Base-by-base conservation (phyloP, 768 basidiomycete genomes). In the Hygrocybe coccinea region DNA sequence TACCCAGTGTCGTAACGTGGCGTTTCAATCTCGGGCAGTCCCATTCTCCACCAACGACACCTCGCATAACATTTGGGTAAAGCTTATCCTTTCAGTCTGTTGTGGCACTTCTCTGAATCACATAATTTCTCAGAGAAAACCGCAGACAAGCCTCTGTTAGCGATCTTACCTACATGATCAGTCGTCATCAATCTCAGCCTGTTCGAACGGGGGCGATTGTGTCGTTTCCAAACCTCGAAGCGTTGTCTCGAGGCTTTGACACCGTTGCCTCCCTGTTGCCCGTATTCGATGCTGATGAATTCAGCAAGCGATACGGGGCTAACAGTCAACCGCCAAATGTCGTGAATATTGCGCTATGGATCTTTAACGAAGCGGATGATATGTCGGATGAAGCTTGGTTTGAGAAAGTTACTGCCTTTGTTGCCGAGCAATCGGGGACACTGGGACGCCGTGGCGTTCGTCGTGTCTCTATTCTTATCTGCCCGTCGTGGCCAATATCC, bases 21-120 rank as follows among this genome's bases (percentile, higher is more conserved):
- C 82, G 91, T 38, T 99, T 99, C 83, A 95, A 93, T 69, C 80
- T 98, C 43, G 90, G 92, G 44, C 87, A 86, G 65, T 86, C 89
- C 1, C 88, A 89, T 67, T 89, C 89, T 15, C 88, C 89, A 33
- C 91, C 91, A 1, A 79, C 88, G 4, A 95, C 93, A 2, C 93
- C 92, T 54, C 80, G 80, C 25, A 74, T 89, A 46, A 70, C 75
- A 57, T 65, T 70, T 52, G 74, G 75, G 84, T 84, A 65, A 48
- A 74, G 67, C 1, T 22, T 38, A 12, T 29, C 29, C 5, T 22
- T 39, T 33, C 53, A 24, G 51, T 6, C 14, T 29, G 8, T 8
- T 4, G 25, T 24, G 37, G 14, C 55, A 12, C 24, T 38, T 46
- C 59, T 46, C 11, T 59, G 41, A 59, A 50, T 54, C 50, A 38